Evolutionary conservation across 331 rosid genomes (phyloP), one percentile per base, ranked within the genome.

Genomic region (Phaseolus coccineus): DNA sequence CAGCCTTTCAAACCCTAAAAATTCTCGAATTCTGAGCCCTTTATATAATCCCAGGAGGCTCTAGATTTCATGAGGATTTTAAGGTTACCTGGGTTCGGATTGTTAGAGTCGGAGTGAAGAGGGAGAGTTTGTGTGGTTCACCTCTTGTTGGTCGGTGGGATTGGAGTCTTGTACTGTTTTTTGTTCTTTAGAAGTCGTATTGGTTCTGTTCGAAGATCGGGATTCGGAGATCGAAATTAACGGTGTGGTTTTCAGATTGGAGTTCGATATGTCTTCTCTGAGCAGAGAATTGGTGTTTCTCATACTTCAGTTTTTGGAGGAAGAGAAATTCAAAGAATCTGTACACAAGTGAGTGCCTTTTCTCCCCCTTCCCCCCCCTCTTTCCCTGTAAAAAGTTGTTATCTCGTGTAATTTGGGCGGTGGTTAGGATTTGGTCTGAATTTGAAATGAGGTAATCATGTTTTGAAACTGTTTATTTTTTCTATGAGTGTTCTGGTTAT

Each of bases 281-380:
- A 87, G 93, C 87, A 87, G 91, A 83, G 98, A 94, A 87, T 81
- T 94, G 90, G 97, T 90, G 84, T 89, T 91, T 83, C 93, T 94
- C 76, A 89, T 94, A 61, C 96, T 94, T 77, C 98, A 94, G 73
- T 94, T 94, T 87, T 90, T 94, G 46, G 94, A 90, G 68, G 97
- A 94, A 85, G 97, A 91, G 89, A 94, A 91, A 77, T 91, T 89
- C 71, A 87, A 88, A 69, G 97, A 88, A 62, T 81, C 98, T 5
- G 91, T 89, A 73, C 98, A 94, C 81, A 90, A 57, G 98, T 94
- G 48, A 86, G 88, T 37, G 22, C 13, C 67, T 2, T 68, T 48
- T 30, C 30, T 10, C 1, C 30, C 1, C n/a, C 7, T n/a, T 25
- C 48, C 27, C 55, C 55, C 25, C 31, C 22, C 3, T 67, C 50